Base-by-base conservation (phyloP, 176 grass and related monocot genomes). In the Oryza coarctata region DNA sequence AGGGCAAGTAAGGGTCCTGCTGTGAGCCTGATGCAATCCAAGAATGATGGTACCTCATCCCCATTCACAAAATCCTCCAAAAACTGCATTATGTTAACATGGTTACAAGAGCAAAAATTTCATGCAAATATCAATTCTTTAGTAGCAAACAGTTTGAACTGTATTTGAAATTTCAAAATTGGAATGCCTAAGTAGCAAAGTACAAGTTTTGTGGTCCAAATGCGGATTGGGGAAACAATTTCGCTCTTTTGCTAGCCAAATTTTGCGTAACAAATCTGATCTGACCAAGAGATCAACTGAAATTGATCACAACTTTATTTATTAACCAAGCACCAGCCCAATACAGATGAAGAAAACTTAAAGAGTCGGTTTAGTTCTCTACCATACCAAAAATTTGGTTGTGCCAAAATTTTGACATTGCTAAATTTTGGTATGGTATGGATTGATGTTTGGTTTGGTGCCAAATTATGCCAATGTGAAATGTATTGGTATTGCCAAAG, bases 31-130 rank as follows among this genome's bases (percentile, higher is more conserved):
- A 98, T 89, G 50, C 92, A 94, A 31, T 94, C 90, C 80, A 98
- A 85, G 83, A 98, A 94, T 39, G 92, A 93, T 63, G 92, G 82
- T 71, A 98, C 82, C 82, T 98, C 95, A 63, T 89, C 90, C 63
- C 83, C 89, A 75, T 98, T 98, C 55, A 98, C 88, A 58, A 98
- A 98, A 84, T 94, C 95, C 73, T 98, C 95, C 75, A 94, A 57
- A 73, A 98, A 93, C 95, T 98, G 88, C 87, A 94, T 81, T 55
- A 81, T 31, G 22, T 49, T 22, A 87, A 75, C 47, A 2, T 58
- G 65, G 61, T 79, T 70, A 83, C 58, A 62, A 23, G 38, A 67
- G 39, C 33, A n/a, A 82, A 36, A 61, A 85, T 83, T n/a, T 38
- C 60, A 23, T 74, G 76, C 12, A 75, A 77, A 28, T 15, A 63